A percentile compares a stretch with the other conserved stretches of the same genome.
phyloP scores from a whole-genome alignment of 169 alveolate species.

The Plasmodium gonderi region DNA sequence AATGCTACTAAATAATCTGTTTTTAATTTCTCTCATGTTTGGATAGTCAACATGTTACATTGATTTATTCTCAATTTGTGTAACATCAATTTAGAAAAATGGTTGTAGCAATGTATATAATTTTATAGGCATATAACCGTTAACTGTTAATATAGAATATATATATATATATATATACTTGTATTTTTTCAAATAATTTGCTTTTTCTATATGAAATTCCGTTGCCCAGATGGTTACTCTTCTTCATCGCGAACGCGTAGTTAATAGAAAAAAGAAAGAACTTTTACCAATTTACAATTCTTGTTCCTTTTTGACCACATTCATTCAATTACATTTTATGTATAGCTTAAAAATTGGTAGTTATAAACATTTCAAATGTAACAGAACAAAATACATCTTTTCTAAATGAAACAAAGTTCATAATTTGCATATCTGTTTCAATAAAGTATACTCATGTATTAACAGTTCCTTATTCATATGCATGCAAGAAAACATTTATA shows the following conservation, averaged over 20 bases:
- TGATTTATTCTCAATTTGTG: background rate
- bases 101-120: background rate
- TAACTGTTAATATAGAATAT: background rate
- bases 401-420: background rate
- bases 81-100: background rate
- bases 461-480: background rate
- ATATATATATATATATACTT: too few species aligned
- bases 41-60: background rate
- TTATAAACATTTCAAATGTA: too few species aligned
- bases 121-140: background rate
- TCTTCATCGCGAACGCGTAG: background rate
- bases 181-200: background rate
- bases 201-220: background rate
- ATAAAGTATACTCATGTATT: background rate
- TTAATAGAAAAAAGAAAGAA: background rate
- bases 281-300: background rate
- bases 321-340: background rate
- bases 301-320: background rate
- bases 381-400: too few species aligned
- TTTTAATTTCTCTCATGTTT: background rate
- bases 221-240: background rate
- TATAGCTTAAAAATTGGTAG: background rate
- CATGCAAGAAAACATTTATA: background rate
- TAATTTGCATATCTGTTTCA: background rate
- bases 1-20: background rate